Base-by-base conservation (phyloP, 495 filamentous ascomycete species). In the Xeromyces bisporus region DNA sequence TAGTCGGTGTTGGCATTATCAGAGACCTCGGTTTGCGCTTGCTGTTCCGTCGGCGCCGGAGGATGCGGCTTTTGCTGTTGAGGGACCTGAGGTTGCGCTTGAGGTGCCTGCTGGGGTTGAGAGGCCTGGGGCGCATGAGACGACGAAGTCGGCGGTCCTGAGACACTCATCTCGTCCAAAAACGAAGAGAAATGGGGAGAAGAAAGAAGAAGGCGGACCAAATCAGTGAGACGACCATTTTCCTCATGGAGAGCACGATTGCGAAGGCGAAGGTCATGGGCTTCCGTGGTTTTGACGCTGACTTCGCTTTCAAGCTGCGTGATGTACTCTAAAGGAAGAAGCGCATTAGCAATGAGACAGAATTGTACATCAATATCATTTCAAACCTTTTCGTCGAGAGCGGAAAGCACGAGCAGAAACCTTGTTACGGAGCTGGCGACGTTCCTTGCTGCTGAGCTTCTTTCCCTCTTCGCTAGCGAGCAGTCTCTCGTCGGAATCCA, bases 381-480 rank as follows among this genome's bases (percentile, higher is more conserved):
- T 46, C 71, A 62, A 71, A 94, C 89, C 87, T 64, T 99, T 99
- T 58, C 89, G 75, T 39, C 89, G 66, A 15, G 83, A 91, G 20
- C 89, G 77, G 72, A 99, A 99, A 24, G 85, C 86, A 34, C 89
- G 74, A 36, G 89, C 89, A 23, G 89, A 99, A 7, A 99, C 89
- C 56, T 99, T 99, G 66, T 99, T 99, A 26, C 89, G 72, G 3
- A 99, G 58, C 53, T 96, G 89, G 23, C 89, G 73, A 23, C 89
- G 73, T 58, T 94, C 83, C 53, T 93, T 93, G 63, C 79, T 85
- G 53, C 69, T 84, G 23, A 99, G 66, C 56, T 92, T 93, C 72
- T 99, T 99, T 26, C 87, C 89, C 54, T 92, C 87, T 43, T 96
- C 89, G 39, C 85, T 93, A 3, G 81, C 82, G 10, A 99, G 67